phyloP scores from a whole-genome alignment of 208 protist species.

The Borovskyia barvae region DNA sequence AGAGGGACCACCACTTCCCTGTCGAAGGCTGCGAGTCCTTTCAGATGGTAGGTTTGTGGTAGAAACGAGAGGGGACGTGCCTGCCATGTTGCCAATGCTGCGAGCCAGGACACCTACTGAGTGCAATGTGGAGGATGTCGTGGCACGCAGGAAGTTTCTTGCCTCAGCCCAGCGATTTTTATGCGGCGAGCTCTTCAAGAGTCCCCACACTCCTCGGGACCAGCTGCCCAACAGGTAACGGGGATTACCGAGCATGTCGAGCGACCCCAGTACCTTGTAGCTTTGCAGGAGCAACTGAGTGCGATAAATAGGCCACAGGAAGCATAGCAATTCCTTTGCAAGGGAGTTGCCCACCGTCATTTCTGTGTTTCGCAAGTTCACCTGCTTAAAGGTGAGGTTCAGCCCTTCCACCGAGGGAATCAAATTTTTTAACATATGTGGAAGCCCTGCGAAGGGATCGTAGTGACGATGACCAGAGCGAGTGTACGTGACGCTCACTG shows the following conservation, averaged over 20 bases:
- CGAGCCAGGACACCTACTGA: constrained; percentile 61
- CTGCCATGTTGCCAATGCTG: constrained; percentile 47
- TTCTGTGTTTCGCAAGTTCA: constrained; percentile 32
- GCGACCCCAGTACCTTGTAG: constrained; percentile 71
- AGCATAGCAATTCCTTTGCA: constrained; percentile 7
- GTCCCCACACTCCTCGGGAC: constrained; percentile 52
- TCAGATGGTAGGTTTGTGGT: too few species aligned
- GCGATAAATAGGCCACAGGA: constrained; percentile 58
- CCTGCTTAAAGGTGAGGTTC: constrained; percentile 21
- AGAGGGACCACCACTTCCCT: not conserved
- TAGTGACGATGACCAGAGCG: constrained; percentile 36
- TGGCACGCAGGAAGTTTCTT: constrained; percentile 44
- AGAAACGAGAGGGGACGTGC: not conserved
- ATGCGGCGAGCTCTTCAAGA: constrained; percentile 34
- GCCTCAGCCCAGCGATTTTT: constrained; percentile 44
- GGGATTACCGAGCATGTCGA: constrained; percentile 78
- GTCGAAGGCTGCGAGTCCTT: too few species aligned
- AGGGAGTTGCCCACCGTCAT: constrained; percentile 30
- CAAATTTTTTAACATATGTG: constrained; percentile 20
- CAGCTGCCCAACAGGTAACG: constrained; percentile 51
- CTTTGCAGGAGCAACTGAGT: constrained; percentile 66
- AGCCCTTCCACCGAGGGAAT: constrained; percentile 57
- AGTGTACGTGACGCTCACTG: constrained; percentile 45
- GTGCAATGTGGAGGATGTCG: constrained; percentile 70
- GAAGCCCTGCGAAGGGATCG: constrained; percentile 49